Evolutionary conservation across 257 asterid genomes (phyloP), one percentile per base, ranked within the genome.

Genomic region (Solanum piurae): DNA sequence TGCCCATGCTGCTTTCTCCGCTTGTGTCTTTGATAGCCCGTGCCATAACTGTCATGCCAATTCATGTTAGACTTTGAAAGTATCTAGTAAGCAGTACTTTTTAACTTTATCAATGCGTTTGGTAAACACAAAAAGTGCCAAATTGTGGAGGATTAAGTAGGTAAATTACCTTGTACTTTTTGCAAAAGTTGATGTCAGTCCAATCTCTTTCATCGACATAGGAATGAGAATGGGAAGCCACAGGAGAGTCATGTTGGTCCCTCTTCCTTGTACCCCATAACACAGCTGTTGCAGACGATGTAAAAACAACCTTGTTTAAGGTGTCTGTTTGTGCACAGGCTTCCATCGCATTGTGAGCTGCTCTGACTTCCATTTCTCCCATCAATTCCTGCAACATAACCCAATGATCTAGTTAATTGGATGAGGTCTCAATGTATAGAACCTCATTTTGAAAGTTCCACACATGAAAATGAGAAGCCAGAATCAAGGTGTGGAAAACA

Each of bases 271-370:
- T 94, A 88, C 91, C 89, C 99, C 99, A 96, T 46, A 97, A 58
- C 62, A 94, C 88, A 31, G 99, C 99, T 0, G 99, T 94, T 3
- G 96, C 98, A 0, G 99, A 97, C 6, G 99, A 96, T 1, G 99
- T 96, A 88, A 94, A 97, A 80, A 97, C 93, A 1, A 97, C 98
- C 87, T 93, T 96, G 68, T 96, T 94, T 12, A 97, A 90, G 87
- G 96, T 94, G 83, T 93, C 94, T 25, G 98, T 97, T 85, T 94
- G 99, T 1, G 98, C 98, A 90, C 99, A 95, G 14, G 99, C 99
- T 92, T 97, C 99, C 92, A 97, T 60, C 89, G 95, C 98, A 89
- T 96, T 97, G 89, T 96, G 98, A 42, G 99, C 99, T 42, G 99
- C 99, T 89, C 98, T 94, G 21, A 94, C 99, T 89, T 97, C 99